Conservation (phyloP, 768 basidiomycete species). For the Candolleomyces eurysporus region DNA sequence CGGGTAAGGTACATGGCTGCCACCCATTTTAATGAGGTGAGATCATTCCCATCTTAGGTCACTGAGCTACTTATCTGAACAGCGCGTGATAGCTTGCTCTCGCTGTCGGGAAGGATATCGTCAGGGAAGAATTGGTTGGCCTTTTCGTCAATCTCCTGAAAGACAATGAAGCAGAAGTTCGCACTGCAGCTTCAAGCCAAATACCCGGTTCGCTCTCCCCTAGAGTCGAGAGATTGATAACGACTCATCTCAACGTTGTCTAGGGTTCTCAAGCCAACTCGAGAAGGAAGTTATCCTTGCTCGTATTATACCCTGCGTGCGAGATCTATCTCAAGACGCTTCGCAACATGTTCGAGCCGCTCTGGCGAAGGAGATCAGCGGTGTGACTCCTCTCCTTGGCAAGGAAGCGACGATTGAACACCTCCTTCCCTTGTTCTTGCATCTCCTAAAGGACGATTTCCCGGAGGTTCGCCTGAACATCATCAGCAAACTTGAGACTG, state of each 20-base stretch:
- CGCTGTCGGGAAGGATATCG: slow-evolving; percentile 84
- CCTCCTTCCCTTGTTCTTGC: slow-evolving; percentile 93
- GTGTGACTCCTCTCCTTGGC: slow-evolving; percentile 90
- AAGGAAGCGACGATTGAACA: slow-evolving; percentile 95
- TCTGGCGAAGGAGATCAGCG: slow-evolving; percentile 93
- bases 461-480: slow-evolving; percentile 97
- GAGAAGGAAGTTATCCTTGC: slow-evolving; percentile 93
- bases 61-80: neutral
- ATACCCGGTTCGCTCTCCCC: slow-evolving; percentile 72
- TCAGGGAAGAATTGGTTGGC: slow-evolving; percentile 89
- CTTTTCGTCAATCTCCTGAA: slow-evolving; percentile 94
- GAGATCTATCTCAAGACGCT: slow-evolving; percentile 87
- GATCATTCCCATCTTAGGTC: slow-evolving; percentile 10
- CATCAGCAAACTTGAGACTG: slow-evolving; percentile 96
- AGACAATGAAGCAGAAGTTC: slow-evolving; percentile 98
- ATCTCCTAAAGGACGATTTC: slow-evolving; percentile 97
- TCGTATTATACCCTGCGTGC: slow-evolving; percentile 91
- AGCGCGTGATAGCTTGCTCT: slow-evolving; percentile 68
- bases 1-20: slow-evolving; percentile 98
- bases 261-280: slow-evolving; percentile 92
- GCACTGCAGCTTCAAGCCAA: slow-evolving; percentile 93
- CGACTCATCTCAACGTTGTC: neutral
- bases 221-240: slow-evolving; percentile 8
- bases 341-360: slow-evolving; percentile 98
- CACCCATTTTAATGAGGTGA: slow-evolving; percentile 91